Evolutionary conservation across 2,329 filamentous ascomycete species (phyloP).

Genomic region (Lachnellula occidentalis): DNA sequence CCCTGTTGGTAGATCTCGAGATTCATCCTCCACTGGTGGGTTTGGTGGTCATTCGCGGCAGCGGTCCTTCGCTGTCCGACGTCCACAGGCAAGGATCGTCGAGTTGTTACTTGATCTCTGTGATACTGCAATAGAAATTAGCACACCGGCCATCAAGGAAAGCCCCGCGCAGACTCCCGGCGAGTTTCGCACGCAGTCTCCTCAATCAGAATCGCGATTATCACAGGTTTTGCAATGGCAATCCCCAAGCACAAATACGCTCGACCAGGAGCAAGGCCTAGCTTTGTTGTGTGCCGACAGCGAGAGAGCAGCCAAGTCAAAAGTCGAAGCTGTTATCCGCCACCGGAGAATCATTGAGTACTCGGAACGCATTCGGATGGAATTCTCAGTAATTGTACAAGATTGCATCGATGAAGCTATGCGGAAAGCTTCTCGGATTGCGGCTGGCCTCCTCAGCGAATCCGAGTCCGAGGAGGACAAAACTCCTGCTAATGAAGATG

Average conservation of each 20-base stretch:
- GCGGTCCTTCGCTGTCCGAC: conserved; percentile 83
- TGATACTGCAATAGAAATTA: conserved; percentile 93
- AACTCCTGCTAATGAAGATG: conserved; percentile 45
- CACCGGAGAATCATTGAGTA: conserved; percentile 94
- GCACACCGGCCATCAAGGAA: conserved; percentile 88
- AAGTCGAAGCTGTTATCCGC: conserved; percentile 88
- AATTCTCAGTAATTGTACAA: conserved; percentile 88
- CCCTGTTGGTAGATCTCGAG: conserved; percentile 65
- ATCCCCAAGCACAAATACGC: conserved; percentile 81
- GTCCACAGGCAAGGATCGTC: conserved; percentile 87
- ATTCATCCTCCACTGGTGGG: conserved; percentile 59
- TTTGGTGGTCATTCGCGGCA: conserved; percentile 75
- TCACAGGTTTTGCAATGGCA: conserved; percentile 96
- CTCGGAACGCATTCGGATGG: conserved; percentile 87
- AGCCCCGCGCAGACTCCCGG: conserved; percentile 59
- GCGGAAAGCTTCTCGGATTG: conserved; percentile 81
- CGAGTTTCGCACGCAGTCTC: conserved; percentile 88
- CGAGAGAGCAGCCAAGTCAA: conserved; percentile 74
- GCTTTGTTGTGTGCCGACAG: conserved; percentile 86
- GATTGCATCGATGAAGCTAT: conserved; percentile 93
- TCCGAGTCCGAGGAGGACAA: conserved; percentile 45
- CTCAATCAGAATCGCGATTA: conserved; percentile 91
- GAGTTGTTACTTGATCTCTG: conserved; percentile 92
- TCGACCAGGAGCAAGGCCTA: conserved; percentile 90
- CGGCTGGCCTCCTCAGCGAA: conserved; percentile 77